A percentile compares a stretch with the other conserved stretches of the same genome.
Conservation (phyloP, 345 rosid genomes). For the Psidium friedrichsthalianum region DNA sequence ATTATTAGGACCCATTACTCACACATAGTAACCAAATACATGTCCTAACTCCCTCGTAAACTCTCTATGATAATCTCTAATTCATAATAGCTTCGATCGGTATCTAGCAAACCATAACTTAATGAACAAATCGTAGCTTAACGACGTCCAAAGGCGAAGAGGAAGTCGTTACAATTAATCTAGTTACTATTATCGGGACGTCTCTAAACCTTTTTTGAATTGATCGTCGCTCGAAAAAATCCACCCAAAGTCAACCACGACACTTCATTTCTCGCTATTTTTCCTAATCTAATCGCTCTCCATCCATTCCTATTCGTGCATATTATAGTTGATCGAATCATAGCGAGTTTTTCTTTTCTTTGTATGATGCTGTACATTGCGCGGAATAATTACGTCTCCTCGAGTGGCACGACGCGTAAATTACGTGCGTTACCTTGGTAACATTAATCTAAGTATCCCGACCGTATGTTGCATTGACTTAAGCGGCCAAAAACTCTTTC, state of each 20-base stretch:
- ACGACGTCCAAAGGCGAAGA: background rate
- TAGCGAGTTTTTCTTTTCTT: background rate
- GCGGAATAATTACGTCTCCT: background rate
- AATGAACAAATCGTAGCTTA: background rate
- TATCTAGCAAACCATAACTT: background rate
- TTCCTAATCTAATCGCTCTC: background rate
- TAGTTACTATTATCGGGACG: no score
- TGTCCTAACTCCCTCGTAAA: background rate
- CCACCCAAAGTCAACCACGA: background rate
- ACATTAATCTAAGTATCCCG: background rate
- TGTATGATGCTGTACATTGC: no score
- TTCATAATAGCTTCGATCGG: background rate
- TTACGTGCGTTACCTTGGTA: background rate
- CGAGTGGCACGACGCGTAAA: background rate
- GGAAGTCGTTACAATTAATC: no score
- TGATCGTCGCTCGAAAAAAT: background rate
- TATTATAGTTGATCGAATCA: background rate
- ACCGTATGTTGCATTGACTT: background rate
- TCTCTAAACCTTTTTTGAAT: background rate
- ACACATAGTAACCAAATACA: no score
- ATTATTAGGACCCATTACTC: no score
- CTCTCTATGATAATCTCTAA: background rate
- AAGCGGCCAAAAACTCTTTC: background rate
- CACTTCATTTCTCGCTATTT: fast-evolving
- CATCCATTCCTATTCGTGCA: background rate